phyloP scores from a whole-genome alignment of 2,329 filamentous ascomycete species.

The Decorospora gaudefroyi region DNA sequence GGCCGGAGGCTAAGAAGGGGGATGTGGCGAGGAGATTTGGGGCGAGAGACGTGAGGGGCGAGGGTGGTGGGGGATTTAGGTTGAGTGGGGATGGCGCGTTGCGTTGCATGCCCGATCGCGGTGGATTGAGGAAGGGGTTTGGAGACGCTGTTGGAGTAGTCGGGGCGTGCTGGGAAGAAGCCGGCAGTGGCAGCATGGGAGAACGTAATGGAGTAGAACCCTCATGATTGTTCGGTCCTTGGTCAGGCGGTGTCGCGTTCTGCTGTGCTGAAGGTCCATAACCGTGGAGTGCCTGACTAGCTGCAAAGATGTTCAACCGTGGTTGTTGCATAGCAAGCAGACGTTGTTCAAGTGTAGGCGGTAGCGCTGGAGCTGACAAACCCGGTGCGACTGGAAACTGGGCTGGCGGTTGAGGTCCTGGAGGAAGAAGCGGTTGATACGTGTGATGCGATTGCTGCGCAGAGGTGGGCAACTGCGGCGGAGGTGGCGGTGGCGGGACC shows the following conservation, averaged over 20 bases:
- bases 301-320: neutral
- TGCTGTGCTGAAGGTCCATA: neutral
- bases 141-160: neutral
- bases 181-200: too few species aligned
- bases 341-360: conserved; percentile 5
- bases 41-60: conserved; percentile 13
- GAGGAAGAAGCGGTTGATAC: neutral
- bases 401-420: neutral
- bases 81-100: conserved; percentile 16
- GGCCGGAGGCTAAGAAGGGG: conserved; percentile 12
- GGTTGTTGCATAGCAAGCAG: conserved; percentile 1
- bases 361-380: neutral
- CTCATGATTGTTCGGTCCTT: too few species aligned
- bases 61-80: conserved; percentile 8
- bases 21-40: conserved; percentile 20
- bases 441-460: neutral
- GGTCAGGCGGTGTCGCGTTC: neutral
- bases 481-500: neutral
- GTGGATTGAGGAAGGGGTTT: neutral
- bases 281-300: neutral
- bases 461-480: neutral
- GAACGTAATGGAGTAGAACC: too few species aligned
- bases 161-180: neutral
- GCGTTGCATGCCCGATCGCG: conserved; percentile 19
- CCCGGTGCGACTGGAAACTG: neutral